Evolutionary conservation across 352 stramenopile genomes (phyloP), one percentile per base, ranked within the genome.

Genomic region (Pythium apleroticum): DNA sequence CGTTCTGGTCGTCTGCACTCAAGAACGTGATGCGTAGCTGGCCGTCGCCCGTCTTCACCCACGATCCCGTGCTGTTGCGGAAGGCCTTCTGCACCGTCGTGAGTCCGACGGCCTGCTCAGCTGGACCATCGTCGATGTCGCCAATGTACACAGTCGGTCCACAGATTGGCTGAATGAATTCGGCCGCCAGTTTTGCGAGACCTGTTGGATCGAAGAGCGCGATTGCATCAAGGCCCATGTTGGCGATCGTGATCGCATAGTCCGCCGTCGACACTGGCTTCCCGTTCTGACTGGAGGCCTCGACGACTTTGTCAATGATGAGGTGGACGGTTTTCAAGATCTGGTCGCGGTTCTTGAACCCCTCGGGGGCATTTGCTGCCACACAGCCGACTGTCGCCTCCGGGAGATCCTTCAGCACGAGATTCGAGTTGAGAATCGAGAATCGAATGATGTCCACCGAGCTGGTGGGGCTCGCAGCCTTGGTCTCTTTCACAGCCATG

Each of bases 1-100:
- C 52, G 24, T 69, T 56, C 39, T 54, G n/a, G 54, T 53, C 30
- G 22, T 69, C 62, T 14, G n/a, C 45, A 27, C 57, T 69, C 24
- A 31, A 52, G 57, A 68, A 68, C 4, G 41, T 60, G 33, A 68
- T 37, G 48, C 39, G 53, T 6, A 68, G 33, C 45, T 68, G 48
- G 31, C 61, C 61, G 28, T 68, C 56, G 24, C 56, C 49, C 55
- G 50, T 17, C 53, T 46, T 59, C 24, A 27, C 30, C 50, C 50
- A 57, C 24, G 14, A 25, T 8, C 50, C 50, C 5, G 30, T 27
- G 50, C 50, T 41, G 15, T 41, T 41, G 33, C 33, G 12, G 8
- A 41, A 41, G 7, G 33, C 33, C 33, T 17, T 41, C 33, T 41
- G 33, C 33, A 41, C 33, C 5, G 33, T 41, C 33, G 33, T 41